These are phyloP conservation scores for Heterobasidion annosum DNA, from an alignment of 1,284 basidiomycete species.

Conservation along the genomic window DNA sequence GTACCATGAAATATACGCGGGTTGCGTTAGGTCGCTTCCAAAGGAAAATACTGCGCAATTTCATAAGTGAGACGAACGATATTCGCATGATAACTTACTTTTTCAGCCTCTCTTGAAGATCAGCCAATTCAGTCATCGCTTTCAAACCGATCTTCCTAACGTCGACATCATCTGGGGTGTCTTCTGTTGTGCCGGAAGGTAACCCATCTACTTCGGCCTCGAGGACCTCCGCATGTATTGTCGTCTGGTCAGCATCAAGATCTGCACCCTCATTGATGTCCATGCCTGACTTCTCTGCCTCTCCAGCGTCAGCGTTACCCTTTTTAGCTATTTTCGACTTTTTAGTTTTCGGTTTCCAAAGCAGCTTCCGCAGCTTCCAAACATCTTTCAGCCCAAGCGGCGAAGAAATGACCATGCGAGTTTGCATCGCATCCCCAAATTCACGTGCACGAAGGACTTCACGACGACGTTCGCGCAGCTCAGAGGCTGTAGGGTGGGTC, in stretches of 20 bases:
- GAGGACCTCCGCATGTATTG: not conserved
- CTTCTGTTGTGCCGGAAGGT: not conserved
- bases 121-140: conserved; percentile 37
- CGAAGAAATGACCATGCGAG: conserved; percentile 35
- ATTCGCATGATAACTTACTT: conserved; percentile 35
- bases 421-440: conserved; percentile 41
- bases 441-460: conserved; percentile 38
- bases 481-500: conserved; percentile 43
- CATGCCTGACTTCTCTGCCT: conserved; percentile 1
- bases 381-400: conserved; percentile 40
- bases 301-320: conserved; percentile 13
- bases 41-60: conserved; percentile 43
- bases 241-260: not conserved
- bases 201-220: not conserved
- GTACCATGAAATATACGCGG: conserved; percentile 2
- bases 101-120: conserved; percentile 56
- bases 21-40: conserved; percentile 52
- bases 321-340: conserved; percentile 19
- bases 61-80: not conserved
- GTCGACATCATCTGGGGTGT: not conserved
- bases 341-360: conserved; percentile 16
- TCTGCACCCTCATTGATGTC: not conserved
- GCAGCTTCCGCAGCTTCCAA: conserved; percentile 37
- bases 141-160: conserved; percentile 27
- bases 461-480: conserved; percentile 40